These are phyloP conservation scores for Kalanchoe fedtschenkoi DNA, from an alignment of 164 flowering plant species.

Conservation along the genomic window DNA sequence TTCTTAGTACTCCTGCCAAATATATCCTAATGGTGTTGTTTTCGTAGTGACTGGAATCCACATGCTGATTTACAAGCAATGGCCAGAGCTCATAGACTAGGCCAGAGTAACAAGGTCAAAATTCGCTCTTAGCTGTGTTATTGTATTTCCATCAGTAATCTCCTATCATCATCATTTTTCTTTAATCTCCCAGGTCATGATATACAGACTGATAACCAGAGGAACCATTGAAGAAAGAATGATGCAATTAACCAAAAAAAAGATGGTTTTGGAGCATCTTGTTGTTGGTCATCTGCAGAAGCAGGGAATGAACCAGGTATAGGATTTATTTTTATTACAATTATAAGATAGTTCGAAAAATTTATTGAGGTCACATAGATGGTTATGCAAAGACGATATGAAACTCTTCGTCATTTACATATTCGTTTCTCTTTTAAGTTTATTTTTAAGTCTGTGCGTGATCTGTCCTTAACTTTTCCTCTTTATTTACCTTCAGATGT, in stretches of 20 bases:
- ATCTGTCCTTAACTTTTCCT: background rate
- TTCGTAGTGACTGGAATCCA: slow-evolving; percentile 95
- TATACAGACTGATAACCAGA: slow-evolving; percentile 77
- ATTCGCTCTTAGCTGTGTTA: background rate
- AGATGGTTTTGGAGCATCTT: slow-evolving; percentile 96
- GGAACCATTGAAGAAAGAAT: slow-evolving; percentile 95
- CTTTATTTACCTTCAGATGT: background rate
- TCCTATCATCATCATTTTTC: slow-evolving; percentile 10
- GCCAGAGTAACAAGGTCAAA: slow-evolving; percentile 88
- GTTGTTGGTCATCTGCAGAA: slow-evolving; percentile 89
- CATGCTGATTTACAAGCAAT: slow-evolving; percentile 99
- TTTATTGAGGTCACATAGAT: background rate
- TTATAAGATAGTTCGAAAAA: background rate
- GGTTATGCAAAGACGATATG: background rate
- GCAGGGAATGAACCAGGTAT: slow-evolving; percentile 89
- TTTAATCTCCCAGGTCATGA: slow-evolving; percentile 66
- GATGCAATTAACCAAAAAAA: slow-evolving; percentile 99
- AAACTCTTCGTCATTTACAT: background rate
- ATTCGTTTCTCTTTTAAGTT: background rate
- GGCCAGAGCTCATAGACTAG: slow-evolving; percentile 99
- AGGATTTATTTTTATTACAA: background rate
- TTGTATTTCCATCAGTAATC: background rate
- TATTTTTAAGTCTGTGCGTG: background rate
- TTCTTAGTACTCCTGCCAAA: no score
- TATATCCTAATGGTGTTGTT: background rate